phyloP scores from a whole-genome alignment of 768 basidiomycete genomes.

The Candolleomyces eurysporus region DNA sequence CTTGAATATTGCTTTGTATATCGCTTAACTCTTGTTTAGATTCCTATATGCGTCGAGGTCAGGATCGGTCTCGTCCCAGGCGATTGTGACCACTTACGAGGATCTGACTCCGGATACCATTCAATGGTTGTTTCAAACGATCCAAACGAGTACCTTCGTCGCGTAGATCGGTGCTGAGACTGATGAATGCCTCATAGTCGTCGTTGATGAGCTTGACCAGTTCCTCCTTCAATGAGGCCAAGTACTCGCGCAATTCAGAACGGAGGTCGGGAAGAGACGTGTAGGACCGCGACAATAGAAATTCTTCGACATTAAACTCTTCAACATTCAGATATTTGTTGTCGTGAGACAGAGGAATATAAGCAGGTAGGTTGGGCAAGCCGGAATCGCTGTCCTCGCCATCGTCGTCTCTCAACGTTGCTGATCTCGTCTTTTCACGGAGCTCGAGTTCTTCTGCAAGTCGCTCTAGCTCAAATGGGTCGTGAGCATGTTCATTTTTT shows the following conservation, averaged over 20 bases:
- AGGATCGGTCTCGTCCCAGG: background rate
- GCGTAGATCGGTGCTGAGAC: slow-evolving; percentile 86
- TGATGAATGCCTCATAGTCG: slow-evolving; percentile 98
- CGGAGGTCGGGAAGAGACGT: slow-evolving; percentile 87
- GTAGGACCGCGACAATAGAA: slow-evolving; percentile 82
- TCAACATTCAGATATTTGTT: slow-evolving; percentile 70
- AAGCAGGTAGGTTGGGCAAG: slow-evolving; percentile 55
- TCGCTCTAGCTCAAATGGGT: slow-evolving; percentile 68
- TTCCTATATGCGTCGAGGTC: slow-evolving; percentile 35
- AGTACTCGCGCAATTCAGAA: slow-evolving; percentile 82
- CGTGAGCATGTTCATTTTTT: slow-evolving; percentile 21
- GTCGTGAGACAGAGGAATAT: slow-evolving; percentile 74
- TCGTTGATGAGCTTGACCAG: slow-evolving; percentile 95
- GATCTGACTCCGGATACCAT: slow-evolving; percentile 60
- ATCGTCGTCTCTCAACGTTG: slow-evolving; percentile 7
- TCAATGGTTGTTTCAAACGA: slow-evolving; percentile 66
- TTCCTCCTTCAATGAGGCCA: slow-evolving; percentile 83
- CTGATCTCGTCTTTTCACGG: slow-evolving; percentile 41
- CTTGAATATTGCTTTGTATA: slow-evolving; percentile 73
- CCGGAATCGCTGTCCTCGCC: slow-evolving; percentile 16
- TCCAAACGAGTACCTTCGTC: slow-evolving; percentile 78
- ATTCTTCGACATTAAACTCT: slow-evolving; percentile 79
- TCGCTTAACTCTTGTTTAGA: slow-evolving; percentile 61
- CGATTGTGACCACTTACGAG: slow-evolving; percentile 46
- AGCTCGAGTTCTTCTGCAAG: slow-evolving; percentile 70